These are phyloP conservation scores for Maudiozyma serrabonitensis DNA, from an alignment of 805 yeast genomes.

Conservation along the genomic window DNA sequence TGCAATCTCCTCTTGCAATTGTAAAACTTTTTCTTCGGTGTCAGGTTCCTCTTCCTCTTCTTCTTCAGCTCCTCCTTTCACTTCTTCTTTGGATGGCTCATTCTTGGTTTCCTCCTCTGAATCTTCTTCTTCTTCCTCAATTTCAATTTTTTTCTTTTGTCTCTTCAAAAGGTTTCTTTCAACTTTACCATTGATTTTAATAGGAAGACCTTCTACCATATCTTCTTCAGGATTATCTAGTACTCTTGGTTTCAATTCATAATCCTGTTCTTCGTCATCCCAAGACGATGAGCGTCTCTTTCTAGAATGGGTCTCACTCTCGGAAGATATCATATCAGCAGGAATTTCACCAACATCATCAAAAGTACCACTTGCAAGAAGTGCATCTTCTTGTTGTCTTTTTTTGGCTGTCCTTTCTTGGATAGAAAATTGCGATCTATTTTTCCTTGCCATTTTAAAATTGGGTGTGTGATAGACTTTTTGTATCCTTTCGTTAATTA, in stretches of 20 bases:
- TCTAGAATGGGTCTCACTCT: constrained; percentile 5
- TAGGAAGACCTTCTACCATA: constrained; percentile 65
- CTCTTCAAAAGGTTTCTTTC: constrained; percentile 45
- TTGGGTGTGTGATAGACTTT: neutral
- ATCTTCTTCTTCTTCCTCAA: constrained; percentile 11
- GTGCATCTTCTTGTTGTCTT: constrained; percentile 25
- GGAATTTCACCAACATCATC: constrained; percentile 16
- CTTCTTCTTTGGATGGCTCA: constrained; percentile 24
- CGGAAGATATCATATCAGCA: neutral
- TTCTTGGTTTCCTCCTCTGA: constrained; percentile 12
- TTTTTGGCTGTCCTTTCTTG: constrained; percentile 24
- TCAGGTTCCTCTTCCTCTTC: constrained; percentile 34
- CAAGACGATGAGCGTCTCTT: constrained; percentile 29
- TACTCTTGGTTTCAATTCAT: constrained; percentile 63
- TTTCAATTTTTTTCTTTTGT: constrained; percentile 7
- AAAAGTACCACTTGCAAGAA: constrained; percentile 18
- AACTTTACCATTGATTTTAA: constrained; percentile 67
- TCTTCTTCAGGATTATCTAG: constrained; percentile 34
- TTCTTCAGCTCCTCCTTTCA: constrained; percentile 17
- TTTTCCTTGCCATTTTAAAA: constrained; percentile 18
- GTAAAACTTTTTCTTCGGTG: constrained; percentile 44
- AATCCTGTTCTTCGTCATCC: constrained; percentile 74
- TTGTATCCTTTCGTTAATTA: neutral
- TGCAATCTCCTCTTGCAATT: constrained; percentile 77
- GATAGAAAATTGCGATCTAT: constrained; percentile 21